Percentiles rank a stretch among this genome's conserved stretches.
Evolutionary conservation across 2,329 filamentous ascomycete genomes (phyloP).

Genomic region (Fusarium mundagurra): DNA sequence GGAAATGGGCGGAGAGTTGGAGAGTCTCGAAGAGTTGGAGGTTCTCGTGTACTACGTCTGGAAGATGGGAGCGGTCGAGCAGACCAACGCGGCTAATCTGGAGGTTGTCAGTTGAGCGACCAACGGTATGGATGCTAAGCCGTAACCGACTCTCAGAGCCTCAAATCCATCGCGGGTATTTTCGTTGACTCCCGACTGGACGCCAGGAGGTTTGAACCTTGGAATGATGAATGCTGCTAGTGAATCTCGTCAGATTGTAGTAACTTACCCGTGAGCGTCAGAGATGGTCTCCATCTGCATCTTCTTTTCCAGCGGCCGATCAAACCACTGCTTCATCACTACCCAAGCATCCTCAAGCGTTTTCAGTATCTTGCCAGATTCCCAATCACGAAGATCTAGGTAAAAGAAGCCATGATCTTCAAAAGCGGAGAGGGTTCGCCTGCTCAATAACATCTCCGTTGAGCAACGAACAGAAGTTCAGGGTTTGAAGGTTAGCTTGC

Average conservation of each 20-base stretch:
- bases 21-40: background rate
- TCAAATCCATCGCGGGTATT: background rate
- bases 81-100: background rate
- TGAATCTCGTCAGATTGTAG: accelerated
- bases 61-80: background rate
- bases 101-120: background rate
- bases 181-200: background rate
- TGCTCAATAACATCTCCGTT: background rate
- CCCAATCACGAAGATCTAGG: background rate
- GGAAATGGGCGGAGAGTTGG: background rate
- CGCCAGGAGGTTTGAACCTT: background rate
- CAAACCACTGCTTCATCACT: background rate
- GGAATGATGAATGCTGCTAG: accelerated
- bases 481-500: background rate
- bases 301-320: background rate
- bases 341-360: background rate
- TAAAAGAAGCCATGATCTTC: background rate
- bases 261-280: background rate
- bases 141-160: background rate
- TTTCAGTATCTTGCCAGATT: background rate
- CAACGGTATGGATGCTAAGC: no score
- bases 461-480: background rate
- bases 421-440: background rate
- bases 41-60: background rate
- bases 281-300: background rate